Percentiles rank a stretch among this genome's conserved stretches.
Conservation (phyloP, 805 yeast genomes). For the Ogataea methanolica region DNA sequence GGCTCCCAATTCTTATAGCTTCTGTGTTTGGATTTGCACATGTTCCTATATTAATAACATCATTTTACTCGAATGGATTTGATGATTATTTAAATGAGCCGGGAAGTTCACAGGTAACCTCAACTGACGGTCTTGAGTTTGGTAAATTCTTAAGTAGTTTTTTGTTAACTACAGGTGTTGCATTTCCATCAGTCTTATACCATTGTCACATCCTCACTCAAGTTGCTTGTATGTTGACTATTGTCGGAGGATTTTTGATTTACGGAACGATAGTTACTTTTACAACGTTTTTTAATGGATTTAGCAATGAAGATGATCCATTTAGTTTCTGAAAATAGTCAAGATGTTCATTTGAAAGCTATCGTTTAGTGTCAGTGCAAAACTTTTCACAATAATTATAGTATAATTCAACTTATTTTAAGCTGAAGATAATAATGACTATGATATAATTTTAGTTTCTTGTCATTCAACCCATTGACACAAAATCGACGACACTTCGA, state of each 20-base stretch:
- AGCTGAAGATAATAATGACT: too few relatives aligned
- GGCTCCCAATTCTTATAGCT: slow-evolving; percentile 80
- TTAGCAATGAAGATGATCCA: slow-evolving; percentile 37
- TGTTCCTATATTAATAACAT: slow-evolving; percentile 59
- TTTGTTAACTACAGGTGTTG: slow-evolving; percentile 68
- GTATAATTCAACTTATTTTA: too few relatives aligned
- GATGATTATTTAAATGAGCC: slow-evolving; percentile 65
- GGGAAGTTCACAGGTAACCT: slow-evolving; percentile 20
- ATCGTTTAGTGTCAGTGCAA: not conserved
- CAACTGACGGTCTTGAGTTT: slow-evolving; percentile 56
- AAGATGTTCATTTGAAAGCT: not conserved
- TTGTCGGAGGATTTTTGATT: slow-evolving; percentile 78
- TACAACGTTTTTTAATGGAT: slow-evolving; percentile 67
- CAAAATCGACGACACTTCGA: too few relatives aligned
- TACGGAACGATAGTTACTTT: slow-evolving; percentile 81
- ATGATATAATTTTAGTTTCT: too few relatives aligned
- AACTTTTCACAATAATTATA: not conserved
- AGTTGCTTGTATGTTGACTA: slow-evolving; percentile 71
- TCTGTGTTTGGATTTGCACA: slow-evolving; percentile 66
- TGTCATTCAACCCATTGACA: too few relatives aligned
- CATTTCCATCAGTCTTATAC: slow-evolving; percentile 69
- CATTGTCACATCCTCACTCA: slow-evolving; percentile 70
- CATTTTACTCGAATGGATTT: slow-evolving; percentile 34
- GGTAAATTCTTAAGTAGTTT: slow-evolving; percentile 79
- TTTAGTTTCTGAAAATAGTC: slow-evolving; percentile 18